Evolutionary conservation across 2,329 filamentous ascomycete species (phyloP).

Genomic region (Macrophomina phaseolina): DNA sequence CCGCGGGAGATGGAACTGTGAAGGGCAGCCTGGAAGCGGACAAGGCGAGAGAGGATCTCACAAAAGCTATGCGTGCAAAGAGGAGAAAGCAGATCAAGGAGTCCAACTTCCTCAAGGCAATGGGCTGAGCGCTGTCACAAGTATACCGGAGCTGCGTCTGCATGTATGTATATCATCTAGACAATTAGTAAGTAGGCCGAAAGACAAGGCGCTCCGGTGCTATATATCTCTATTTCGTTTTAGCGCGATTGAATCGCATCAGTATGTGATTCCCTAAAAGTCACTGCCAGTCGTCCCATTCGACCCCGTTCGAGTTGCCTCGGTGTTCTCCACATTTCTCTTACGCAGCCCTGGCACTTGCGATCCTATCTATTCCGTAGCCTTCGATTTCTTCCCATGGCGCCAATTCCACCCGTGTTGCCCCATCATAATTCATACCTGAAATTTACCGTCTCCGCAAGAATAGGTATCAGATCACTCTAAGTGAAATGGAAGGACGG

Average conservation of each 20-base stretch:
- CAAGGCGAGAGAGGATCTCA: conserved; percentile 66
- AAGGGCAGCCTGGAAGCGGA: conserved; percentile 54
- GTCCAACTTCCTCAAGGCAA: conserved; percentile 81
- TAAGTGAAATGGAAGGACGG: neutral
- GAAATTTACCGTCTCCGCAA: neutral
- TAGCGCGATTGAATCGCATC: neutral
- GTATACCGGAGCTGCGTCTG: neutral
- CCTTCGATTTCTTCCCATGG: neutral
- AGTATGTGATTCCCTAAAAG: neutral
- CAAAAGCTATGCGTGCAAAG: conserved; percentile 74
- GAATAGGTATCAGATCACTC: neutral
- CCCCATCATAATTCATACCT: neutral
- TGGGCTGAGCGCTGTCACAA: conserved; percentile 52
- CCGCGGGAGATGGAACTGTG: conserved; percentile 56
- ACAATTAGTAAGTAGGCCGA: neutral
- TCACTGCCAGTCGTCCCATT: neutral
- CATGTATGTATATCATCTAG: neutral
- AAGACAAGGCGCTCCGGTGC: conserved; percentile 1
- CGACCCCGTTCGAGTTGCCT: neutral
- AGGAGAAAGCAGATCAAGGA: conserved; percentile 81
- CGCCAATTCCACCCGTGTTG: neutral
- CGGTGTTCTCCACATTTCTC: neutral
- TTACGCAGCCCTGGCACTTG: neutral
- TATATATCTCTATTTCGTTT: neutral
- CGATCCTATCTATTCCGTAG: too few relatives aligned